Conservation (phyloP, 352 stramenopile species). For the Globisporangium paroecandrum region DNA sequence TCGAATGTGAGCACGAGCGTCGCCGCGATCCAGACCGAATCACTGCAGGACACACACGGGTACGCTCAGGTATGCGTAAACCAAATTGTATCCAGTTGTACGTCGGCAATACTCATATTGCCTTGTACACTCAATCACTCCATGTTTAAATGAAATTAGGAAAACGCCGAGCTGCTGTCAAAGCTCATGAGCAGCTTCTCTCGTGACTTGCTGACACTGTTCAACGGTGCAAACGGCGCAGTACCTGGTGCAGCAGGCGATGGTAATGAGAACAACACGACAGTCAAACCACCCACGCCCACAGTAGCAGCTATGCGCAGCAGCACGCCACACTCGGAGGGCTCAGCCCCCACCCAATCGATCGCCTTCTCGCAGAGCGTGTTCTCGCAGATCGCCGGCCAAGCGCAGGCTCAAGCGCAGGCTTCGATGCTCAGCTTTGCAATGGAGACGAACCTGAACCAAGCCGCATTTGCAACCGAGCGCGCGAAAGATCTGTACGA, state of each 20-base stretch:
- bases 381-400: slow-evolving; percentile 47
- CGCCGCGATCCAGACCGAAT: slow-evolving; percentile 39
- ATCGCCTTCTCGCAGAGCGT: slow-evolving; percentile 52
- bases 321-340: not conserved
- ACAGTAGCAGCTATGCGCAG: slow-evolving; percentile 6
- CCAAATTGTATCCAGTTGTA: not conserved
- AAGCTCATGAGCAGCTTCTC: slow-evolving; percentile 35
- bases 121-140: not conserved
- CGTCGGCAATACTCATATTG: not conserved
- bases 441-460: slow-evolving; percentile 30
- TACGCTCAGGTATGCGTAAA: slow-evolving; percentile 14
- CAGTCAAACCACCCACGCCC: slow-evolving; percentile 8
- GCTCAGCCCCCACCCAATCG: slow-evolving; percentile 10
- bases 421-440: slow-evolving; percentile 35
- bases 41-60: not conserved
- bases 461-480: slow-evolving; percentile 31
- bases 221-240: slow-evolving; percentile 14
- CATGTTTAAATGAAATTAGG: slow-evolving; percentile 11
- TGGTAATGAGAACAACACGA: not conserved
- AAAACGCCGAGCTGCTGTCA: slow-evolving; percentile 40
- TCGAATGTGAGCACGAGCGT: not conserved
- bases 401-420: slow-evolving; percentile 32
- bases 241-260: not conserved
- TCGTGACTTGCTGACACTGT: slow-evolving; percentile 19
- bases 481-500: slow-evolving; percentile 47